Evolutionary conservation across 148 eudicot genomes (phyloP).

Genomic region (Spergularia bocconei): DNA sequence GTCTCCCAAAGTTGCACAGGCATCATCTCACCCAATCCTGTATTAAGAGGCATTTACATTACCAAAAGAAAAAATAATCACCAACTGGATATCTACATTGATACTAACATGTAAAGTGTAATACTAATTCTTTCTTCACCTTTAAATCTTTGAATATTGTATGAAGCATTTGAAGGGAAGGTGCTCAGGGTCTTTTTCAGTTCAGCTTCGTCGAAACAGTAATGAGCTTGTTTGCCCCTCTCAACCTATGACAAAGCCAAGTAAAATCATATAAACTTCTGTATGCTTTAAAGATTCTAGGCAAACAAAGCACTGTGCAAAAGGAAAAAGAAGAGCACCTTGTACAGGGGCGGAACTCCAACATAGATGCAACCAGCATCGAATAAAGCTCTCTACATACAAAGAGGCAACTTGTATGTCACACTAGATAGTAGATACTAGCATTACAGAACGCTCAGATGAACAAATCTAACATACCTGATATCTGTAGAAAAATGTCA

Average conservation of each 20-base stretch:
- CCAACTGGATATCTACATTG: too few species aligned
- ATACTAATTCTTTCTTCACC: constrained; percentile 52
- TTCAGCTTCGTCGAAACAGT: constrained; percentile 84
- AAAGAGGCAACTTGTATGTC: constrained; percentile 2
- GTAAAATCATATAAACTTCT: background rate
- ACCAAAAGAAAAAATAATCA: too few species aligned
- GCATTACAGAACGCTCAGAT: background rate
- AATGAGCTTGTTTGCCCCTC: constrained; percentile 78
- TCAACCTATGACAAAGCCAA: constrained; percentile 54
- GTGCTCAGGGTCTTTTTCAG: constrained; percentile 53
- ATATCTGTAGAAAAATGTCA: constrained; percentile 95
- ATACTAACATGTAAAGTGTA: too few species aligned
- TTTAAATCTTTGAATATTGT: constrained; percentile 95
- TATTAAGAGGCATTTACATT: background rate
- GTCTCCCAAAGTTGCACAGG: constrained; percentile 95
- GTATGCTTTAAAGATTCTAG: too few species aligned
- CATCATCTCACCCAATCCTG: constrained; percentile 99
- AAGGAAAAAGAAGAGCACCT: constrained; percentile 48
- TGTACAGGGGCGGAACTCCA: constrained; percentile 95
- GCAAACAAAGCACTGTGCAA: background rate
- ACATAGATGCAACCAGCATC: constrained; percentile 94
- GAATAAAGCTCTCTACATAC: constrained; percentile 83
- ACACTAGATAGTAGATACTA: background rate
- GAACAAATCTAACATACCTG: constrained; percentile 49
- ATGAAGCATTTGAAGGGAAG: constrained; percentile 85